phyloP scores from a whole-genome alignment of 208 protist species.

The Trypanosoma avium region DNA sequence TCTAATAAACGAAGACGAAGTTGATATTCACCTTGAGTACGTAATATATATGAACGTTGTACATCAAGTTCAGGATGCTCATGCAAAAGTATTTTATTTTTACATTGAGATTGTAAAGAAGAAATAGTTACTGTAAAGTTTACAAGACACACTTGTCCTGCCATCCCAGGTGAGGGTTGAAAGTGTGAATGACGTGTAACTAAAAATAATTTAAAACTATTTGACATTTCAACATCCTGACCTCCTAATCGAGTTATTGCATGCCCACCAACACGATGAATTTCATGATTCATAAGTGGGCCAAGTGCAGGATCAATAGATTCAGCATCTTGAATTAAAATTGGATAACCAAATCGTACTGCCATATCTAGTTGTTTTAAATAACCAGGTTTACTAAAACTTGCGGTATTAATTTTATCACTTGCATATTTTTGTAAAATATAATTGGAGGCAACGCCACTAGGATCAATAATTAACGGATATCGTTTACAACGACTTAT shows the following conservation, averaged over 20 bases:
- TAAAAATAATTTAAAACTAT: constrained; percentile 97
- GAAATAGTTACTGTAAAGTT: constrained; percentile 99
- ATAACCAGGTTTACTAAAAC: constrained; percentile 96
- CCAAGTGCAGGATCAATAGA: constrained; percentile 98
- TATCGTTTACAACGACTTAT: constrained; percentile 93
- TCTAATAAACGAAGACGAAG: constrained; percentile 94
- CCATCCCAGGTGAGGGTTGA: constrained; percentile 95
- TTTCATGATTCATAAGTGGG: constrained; percentile 98
- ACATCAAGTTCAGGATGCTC: constrained; percentile 97
- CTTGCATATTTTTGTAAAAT: constrained; percentile 81
- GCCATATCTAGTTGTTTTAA: constrained; percentile 98
- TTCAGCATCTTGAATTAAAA: constrained; percentile 99
- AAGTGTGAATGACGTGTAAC: constrained; percentile 95
- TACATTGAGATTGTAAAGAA: constrained; percentile 95
- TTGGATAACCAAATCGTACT: constrained; percentile 98
- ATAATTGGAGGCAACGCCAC: constrained; percentile 95
- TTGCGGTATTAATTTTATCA: constrained; percentile 92
- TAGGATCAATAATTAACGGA: constrained; percentile 99
- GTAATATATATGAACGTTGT: constrained; percentile 90
- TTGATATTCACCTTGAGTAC: constrained; percentile 95
- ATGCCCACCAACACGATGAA: constrained; percentile 94
- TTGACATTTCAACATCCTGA: constrained; percentile 98
- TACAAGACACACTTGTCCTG: constrained; percentile 96
- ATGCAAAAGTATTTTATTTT: constrained; percentile 87
- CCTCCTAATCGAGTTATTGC: constrained; percentile 94